Evolutionary conservation across 192 early-diverging fungal species (phyloP).

Genomic region (Linnemannia zychae): DNA sequence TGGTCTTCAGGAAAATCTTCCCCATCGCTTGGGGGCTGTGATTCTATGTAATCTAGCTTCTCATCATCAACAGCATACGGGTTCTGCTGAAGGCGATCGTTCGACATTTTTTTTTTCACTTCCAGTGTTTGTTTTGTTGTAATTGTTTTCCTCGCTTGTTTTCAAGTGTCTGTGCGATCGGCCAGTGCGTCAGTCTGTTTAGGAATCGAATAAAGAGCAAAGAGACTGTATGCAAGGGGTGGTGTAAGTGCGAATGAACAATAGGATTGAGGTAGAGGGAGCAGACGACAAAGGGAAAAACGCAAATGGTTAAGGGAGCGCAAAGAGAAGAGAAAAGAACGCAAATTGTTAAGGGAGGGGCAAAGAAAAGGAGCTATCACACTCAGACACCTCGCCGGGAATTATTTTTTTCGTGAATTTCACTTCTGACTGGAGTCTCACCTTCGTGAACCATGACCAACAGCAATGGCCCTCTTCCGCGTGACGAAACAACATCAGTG

Average conservation of each 20-base stretch:
- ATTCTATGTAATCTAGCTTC: constrained; percentile 36
- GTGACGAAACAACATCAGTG: not conserved
- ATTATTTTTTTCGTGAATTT: not conserved
- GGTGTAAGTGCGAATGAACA: too few species aligned
- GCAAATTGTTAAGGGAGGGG: too few species aligned
- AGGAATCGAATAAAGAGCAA: too few species aligned
- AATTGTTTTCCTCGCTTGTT: not conserved
- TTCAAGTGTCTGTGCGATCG: constrained; percentile 2
- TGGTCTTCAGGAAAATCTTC: not conserved
- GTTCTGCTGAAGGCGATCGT: not conserved
- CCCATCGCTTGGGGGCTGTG: constrained; percentile 24
- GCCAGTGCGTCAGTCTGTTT: too few species aligned
- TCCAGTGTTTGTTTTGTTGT: not conserved
- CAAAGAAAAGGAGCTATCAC: too few species aligned
- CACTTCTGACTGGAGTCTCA: constrained; percentile 6
- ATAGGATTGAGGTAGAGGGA: too few species aligned
- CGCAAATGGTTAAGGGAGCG: too few species aligned
- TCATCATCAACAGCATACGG: constrained; percentile 21
- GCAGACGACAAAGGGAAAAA: too few species aligned
- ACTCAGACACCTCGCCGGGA: not conserved
- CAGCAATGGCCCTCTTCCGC: too few species aligned
- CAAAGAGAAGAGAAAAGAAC: too few species aligned
- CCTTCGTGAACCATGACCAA: not conserved
- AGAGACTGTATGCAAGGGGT: too few species aligned
- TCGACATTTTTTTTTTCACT: not conserved